Evolutionary conservation across 768 basidiomycete genomes (phyloP).

Genomic region (Rhizopogon rudus): DNA sequence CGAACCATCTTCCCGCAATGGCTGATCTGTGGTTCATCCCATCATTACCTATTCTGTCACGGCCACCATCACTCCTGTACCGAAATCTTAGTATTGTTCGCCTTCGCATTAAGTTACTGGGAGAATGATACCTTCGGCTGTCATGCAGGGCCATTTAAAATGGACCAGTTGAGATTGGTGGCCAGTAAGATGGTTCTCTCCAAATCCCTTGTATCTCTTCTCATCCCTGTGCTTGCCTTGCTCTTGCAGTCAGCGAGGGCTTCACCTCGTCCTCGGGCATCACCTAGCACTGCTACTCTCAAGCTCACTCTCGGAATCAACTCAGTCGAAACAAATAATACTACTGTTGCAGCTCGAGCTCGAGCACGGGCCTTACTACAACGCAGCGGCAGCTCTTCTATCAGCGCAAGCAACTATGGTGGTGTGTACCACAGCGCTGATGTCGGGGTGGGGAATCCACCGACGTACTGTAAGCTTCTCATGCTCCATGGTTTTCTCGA

Average conservation of each 20-base stretch:
- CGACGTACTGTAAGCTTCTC: constrained; percentile 8
- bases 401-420: constrained; percentile 11
- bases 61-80: no score
- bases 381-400: not conserved
- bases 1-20: no score
- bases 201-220: not conserved
- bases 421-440: constrained; percentile 6
- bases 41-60: no score
- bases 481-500: not conserved
- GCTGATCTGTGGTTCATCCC: no score
- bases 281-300: not conserved
- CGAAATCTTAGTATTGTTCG: not conserved
- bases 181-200: constrained; percentile 4
- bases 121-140: not conserved
- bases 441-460: constrained; percentile 10
- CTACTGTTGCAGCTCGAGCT: constrained; percentile 1
- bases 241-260: not conserved
- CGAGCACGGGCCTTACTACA: not conserved
- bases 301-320: constrained; percentile 2
- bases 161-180: not conserved
- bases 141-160: not conserved
- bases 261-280: not conserved
- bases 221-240: not conserved
- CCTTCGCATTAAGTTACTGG: not conserved
- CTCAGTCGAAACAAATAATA: not conserved